Base-by-base conservation (phyloP, 2,329 filamentous ascomycete genomes). In the Epichloe festucae region DNA sequence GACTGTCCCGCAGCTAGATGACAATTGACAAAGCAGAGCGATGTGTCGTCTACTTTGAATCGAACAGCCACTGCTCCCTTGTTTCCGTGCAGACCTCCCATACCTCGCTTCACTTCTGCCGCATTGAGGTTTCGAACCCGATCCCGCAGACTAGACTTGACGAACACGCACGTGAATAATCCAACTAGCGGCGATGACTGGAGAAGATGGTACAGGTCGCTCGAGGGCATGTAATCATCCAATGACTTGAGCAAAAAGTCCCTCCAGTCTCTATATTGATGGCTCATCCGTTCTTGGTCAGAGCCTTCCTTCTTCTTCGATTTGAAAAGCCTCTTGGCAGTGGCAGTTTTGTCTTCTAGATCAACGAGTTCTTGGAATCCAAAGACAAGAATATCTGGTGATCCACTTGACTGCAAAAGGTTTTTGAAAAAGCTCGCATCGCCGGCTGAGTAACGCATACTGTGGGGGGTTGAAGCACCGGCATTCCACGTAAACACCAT, bases 351-450 rank as follows among this genome's bases (percentile, higher is more conserved):
- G 70, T 98, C 88, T 66, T 98, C 93, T 7, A 98, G 74, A 63
- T 98, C 93, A 4, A 98, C 93, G n/a, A 98, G 76, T 67, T 98
- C 93, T 67, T 98, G 93, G 66, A 98, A 98, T 1, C 90, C 91
- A 72, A 98, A 98, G 1, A 97, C 80, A 2, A 97, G 70, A 48
- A 98, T 89, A 59, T 97, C 93, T 0, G 93, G 89, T 7, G 85
- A 82, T 40, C 84, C 78, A 55, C 85, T 83, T n/a, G 78, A 79
- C 56, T 84, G 79, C 27, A 98, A 73, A 15, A 95, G 76, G 52
- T 91, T 81, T 57, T 82, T 81, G 62, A 97, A 86, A 65, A 97
- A 97, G 43, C 76, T 75, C 11, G 79, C 78, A 60, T 95, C 88
- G 50, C 78, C 79, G 60, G 95, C 88, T 1, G 81, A 80, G 56